These are phyloP conservation scores for Podospora appendiculata DNA, from an alignment of 495 filamentous ascomycete genomes.

Conservation along the genomic window DNA sequence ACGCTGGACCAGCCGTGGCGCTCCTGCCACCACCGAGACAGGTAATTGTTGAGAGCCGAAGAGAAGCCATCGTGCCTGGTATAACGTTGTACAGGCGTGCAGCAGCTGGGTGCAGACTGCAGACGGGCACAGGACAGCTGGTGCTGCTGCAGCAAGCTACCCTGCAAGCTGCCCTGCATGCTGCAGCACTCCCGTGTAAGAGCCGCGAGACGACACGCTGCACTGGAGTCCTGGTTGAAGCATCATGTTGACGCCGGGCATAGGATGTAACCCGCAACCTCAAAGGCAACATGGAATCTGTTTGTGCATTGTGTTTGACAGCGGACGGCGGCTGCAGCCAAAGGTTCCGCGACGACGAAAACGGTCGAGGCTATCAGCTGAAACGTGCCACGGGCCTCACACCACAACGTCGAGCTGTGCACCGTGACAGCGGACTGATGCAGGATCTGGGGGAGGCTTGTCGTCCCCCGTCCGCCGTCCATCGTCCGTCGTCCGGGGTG, in stretches of 20 bases:
- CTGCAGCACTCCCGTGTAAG: not conserved
- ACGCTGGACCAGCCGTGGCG: too few species aligned
- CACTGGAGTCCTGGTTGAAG: too few species aligned
- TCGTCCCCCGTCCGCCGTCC: too few species aligned
- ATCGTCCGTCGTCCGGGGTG: too few species aligned
- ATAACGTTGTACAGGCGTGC: too few species aligned
- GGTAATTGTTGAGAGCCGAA: too few species aligned
- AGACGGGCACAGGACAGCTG: not conserved
- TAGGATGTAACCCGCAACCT: not conserved
- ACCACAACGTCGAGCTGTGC: not conserved
- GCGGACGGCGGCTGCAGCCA: not conserved
- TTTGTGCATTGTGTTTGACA: not conserved
- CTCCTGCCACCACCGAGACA: too few species aligned
- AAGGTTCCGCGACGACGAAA: not conserved
- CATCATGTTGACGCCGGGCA: too few species aligned
- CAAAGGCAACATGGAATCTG: not conserved
- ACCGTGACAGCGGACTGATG: too few species aligned
- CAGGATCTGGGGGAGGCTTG: too few species aligned
- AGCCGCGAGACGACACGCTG: conserved; percentile 2
- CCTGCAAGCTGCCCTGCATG: not conserved
- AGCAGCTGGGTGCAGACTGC: not conserved
- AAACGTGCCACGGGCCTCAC: not conserved
- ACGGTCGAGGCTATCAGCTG: not conserved
- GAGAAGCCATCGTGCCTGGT: too few species aligned
- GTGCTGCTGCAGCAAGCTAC: not conserved